These are phyloP conservation scores for Bromus sterilis DNA, from an alignment of 176 grass and related monocot genomes.

Conservation along the genomic window DNA sequence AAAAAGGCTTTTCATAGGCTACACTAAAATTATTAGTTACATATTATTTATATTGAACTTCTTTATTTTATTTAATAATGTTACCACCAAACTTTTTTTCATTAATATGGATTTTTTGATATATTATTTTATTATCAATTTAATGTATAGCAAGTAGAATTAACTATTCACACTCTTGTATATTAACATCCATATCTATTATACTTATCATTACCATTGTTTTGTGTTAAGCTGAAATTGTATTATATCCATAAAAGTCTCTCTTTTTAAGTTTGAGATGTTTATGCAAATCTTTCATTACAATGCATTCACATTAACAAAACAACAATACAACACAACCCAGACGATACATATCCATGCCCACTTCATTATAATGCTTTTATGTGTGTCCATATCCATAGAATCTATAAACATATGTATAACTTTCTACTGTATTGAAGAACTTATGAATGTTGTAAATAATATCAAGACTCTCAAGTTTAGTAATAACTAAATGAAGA, in stretches of 20 bases:
- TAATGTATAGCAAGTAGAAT: neutral
- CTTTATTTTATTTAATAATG: too few species aligned
- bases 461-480: too few species aligned
- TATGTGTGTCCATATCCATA: neutral
- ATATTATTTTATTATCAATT: neutral
- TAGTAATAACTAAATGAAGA: neutral
- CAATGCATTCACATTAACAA: neutral
- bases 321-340: too few species aligned
- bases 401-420: neutral
- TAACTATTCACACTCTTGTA: neutral
- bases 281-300: neutral
- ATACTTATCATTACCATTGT: neutral
- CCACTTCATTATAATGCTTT: neutral
- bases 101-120: neutral
- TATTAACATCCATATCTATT: neutral
- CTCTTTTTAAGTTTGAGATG: neutral
- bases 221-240: neutral
- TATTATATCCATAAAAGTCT: neutral
- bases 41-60: too few species aligned
- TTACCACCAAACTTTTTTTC: neutral
- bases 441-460: neutral
- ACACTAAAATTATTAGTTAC: too few species aligned
- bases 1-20: too few species aligned
- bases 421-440: neutral
- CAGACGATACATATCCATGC: too few species aligned